phyloP scores from a whole-genome alignment of 2,329 filamentous ascomycete genomes.

The Stachybotrys echinatus region DNA sequence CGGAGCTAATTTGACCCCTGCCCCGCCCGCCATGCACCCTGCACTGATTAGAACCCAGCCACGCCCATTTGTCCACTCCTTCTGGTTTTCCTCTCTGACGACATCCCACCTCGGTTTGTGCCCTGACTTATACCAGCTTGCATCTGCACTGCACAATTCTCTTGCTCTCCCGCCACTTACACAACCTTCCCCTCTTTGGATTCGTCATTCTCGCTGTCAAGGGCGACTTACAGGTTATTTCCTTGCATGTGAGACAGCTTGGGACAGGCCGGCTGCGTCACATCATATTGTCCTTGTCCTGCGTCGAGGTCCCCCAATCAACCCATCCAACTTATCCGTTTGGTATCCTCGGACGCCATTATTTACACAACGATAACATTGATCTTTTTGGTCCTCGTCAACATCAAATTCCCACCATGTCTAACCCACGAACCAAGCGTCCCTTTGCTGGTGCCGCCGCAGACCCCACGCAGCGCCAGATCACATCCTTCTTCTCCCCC shows the following conservation, averaged over 20 bases:
- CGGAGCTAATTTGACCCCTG: background rate
- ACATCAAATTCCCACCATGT: constrained; percentile 33
- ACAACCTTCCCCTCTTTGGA: background rate
- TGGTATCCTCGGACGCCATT: too few species aligned
- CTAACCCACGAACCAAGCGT: constrained; percentile 52
- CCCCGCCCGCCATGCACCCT: background rate
- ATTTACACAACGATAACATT: too few species aligned
- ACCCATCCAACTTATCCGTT: too few species aligned
- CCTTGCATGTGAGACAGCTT: background rate
- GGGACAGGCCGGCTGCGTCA: background rate
- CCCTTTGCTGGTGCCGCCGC: constrained; percentile 55
- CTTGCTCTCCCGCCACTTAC: background rate
- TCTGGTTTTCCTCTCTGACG: background rate
- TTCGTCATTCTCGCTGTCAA: background rate
- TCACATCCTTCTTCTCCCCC: constrained; percentile 56
- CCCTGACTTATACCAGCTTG: background rate
- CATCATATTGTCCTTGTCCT: background rate
- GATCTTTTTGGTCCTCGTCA: too few species aligned
- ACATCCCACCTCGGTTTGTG: background rate
- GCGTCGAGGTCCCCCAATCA: too few species aligned
- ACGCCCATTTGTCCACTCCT: background rate
- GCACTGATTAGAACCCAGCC: background rate
- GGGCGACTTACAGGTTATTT: background rate
- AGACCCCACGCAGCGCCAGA: constrained; percentile 55
- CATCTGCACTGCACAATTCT: background rate